Conservation (phyloP, 2,329 filamentous ascomycete genomes). For the Colletotrichum godetiae region DNA sequence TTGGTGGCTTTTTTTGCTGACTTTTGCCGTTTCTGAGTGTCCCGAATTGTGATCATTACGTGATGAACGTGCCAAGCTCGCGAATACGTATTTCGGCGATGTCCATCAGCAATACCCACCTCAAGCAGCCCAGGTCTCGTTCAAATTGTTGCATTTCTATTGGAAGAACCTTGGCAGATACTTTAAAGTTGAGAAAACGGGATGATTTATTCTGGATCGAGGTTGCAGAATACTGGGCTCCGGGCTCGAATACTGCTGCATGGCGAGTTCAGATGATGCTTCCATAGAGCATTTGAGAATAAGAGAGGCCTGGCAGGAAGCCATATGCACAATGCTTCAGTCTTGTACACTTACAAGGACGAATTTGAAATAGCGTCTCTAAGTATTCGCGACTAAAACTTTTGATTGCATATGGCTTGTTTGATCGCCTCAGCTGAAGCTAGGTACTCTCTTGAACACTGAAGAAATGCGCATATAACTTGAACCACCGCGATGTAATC, state of each 20-base stretch:
- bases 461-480: too few species aligned
- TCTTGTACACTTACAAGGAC: too few species aligned
- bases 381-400: too few species aligned
- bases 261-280: neutral
- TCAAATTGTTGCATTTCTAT: too few species aligned
- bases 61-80: neutral
- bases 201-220: neutral
- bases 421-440: neutral
- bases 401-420: neutral
- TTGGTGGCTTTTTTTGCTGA: neutral
- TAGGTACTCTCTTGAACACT: neutral
- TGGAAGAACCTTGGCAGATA: too few species aligned
- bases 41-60: neutral
- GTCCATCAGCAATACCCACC: neutral
- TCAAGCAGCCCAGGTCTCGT: neutral
- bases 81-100: neutral
- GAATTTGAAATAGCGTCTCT: neutral
- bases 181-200: too few species aligned
- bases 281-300: neutral
- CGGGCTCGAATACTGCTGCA: too few species aligned
- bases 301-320: too few species aligned
- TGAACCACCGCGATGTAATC: neutral
- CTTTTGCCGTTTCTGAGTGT: neutral
- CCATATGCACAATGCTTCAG: too few species aligned
- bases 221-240: too few species aligned